Base-by-base conservation (phyloP, 306 rosid genomes). In the Coriaria nepalensis region DNA sequence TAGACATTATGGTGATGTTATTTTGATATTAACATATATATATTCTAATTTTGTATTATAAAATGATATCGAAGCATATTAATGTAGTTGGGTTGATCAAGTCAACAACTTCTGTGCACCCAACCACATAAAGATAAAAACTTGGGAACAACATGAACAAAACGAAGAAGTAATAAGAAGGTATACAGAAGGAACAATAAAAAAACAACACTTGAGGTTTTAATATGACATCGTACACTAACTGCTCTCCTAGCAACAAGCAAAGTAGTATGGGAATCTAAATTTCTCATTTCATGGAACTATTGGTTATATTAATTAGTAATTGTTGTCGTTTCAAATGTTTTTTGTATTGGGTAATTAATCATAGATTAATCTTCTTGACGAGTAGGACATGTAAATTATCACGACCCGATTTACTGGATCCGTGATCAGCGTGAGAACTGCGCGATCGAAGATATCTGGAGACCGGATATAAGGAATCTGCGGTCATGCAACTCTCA, bases 231-330 rank as follows among this genome's bases (percentile, higher is more conserved):
- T 52, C 4, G 50, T 54, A 12, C 59, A 52, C 51, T 63, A 81
- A 77, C 82, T 57, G 69, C 80, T 67, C 66, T 74, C 63, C 74
- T 67, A 74, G 65, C 85, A 61, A 66, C 9, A 69, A 74, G 82
- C 54, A 78, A 78, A 47, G 32, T 40, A 53, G 61, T 53, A 46
- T 8, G 47, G 72, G 82, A 78, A 60, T 71, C 62, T 47, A 53
- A 50, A 57, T 65, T 41, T 13, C 60, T 55, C 36, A 40, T 46
- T 20, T 45, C 52, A 50, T 43, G 69, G 48, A 53, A 56, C 53
- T 4, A 40, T 75, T 64, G 61, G 75, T 66, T 11, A 56, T 47
- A 46, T 20, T 20, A 20, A 1, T 20, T 1, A 20, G 3, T 20
- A 20, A 20, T 1, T 20, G 3, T 20, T 20, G 29, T 20, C 29